Evolutionary conservation across 2,329 filamentous ascomycete species (phyloP).

Genomic region (Pestalotiopsis sp.): DNA sequence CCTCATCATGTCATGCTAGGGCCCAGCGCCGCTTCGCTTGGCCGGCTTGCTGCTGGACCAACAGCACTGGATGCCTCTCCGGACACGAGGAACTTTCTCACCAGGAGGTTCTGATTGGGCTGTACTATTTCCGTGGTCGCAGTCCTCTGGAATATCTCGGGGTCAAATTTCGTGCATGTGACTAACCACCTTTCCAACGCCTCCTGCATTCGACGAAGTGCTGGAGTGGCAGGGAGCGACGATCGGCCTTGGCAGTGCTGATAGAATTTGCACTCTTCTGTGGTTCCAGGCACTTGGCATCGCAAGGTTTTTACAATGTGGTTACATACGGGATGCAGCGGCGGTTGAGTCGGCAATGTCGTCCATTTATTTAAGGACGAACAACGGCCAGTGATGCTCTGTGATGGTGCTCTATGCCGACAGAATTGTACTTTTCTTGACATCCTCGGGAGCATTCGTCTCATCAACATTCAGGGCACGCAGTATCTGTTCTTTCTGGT

Average conservation of each 20-base stretch:
- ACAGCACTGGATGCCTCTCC: not conserved
- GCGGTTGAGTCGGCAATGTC: not conserved
- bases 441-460: not conserved
- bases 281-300: not conserved
- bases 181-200: not conserved
- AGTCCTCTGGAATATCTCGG: not conserved
- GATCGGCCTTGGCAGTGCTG: not conserved
- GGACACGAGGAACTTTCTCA: not conserved
- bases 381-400: too few species aligned
- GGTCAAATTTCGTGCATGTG: not conserved
- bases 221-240: not conserved
- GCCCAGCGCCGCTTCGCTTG: not conserved
- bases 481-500: not conserved
- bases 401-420: too few species aligned
- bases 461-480: too few species aligned
- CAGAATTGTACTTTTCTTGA: too few species aligned
- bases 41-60: not conserved
- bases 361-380: not conserved
- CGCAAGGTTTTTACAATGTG: not conserved
- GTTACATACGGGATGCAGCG: not conserved
- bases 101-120: not conserved
- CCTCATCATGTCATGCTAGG: not conserved
- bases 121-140: not conserved
- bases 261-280: not conserved
- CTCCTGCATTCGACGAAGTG: not conserved